Conservation (phyloP, 192 early-diverging fungal genomes). For the Rhizoclosmatium globosum region DNA sequence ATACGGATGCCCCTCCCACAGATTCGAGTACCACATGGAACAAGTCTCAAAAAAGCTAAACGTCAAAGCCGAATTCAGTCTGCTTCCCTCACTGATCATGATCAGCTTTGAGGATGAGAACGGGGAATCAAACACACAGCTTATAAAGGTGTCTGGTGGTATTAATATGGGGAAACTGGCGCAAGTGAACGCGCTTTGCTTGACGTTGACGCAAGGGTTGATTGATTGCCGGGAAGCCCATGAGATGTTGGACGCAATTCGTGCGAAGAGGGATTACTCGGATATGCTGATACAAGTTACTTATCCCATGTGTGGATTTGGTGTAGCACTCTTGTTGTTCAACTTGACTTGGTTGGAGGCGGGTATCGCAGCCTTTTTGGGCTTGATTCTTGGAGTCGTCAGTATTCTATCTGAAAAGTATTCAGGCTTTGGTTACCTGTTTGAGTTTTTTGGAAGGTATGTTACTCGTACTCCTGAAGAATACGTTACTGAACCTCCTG, state of each 20-base stretch:
- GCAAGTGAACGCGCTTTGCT: conserved; percentile 48
- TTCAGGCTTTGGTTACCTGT: conserved; percentile 47
- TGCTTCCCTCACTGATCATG: neutral
- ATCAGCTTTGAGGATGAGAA: conserved; percentile 13
- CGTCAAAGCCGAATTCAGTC: conserved; percentile 7
- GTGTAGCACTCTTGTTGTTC: conserved; percentile 43
- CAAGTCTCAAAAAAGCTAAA: conserved; percentile 10
- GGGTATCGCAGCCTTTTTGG: conserved; percentile 37
- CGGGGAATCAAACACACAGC: conserved; percentile 18
- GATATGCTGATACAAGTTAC: conserved; percentile 31
- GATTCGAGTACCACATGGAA: conserved; percentile 54
- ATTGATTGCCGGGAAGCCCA: conserved; percentile 42
- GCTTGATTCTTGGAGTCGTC: conserved; percentile 44
- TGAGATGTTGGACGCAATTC: conserved; percentile 42
- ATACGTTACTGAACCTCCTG: neutral
- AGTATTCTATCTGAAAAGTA: conserved; percentile 35
- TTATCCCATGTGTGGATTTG: conserved; percentile 52
- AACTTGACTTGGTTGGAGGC: conserved; percentile 49
- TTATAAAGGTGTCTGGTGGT: conserved; percentile 11
- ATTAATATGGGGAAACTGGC: conserved; percentile 51
- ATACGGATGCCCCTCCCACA: conserved; percentile 57
- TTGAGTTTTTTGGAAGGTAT: conserved; percentile 55
- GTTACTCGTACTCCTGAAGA: conserved; percentile 4
- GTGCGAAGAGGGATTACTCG: conserved; percentile 25
- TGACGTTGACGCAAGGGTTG: conserved; percentile 37